Conservation (phyloP, 1,139 yeast species). For the Wickerhamiella pararugosa region DNA sequence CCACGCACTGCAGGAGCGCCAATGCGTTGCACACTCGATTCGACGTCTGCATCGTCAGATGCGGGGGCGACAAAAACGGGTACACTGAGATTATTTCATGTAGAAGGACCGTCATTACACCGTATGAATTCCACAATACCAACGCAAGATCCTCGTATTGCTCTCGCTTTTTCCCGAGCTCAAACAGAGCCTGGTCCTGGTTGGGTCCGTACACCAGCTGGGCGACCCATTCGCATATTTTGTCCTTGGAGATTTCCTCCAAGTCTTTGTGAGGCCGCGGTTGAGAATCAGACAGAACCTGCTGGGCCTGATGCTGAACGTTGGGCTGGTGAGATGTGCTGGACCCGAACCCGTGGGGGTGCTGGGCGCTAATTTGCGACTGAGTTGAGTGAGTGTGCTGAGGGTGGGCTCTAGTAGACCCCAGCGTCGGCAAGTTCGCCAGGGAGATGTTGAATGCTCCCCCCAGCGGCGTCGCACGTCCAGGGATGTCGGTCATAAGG, state of each 20-base stretch:
- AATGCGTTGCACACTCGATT: constrained; percentile 92
- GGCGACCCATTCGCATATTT: constrained; percentile 79
- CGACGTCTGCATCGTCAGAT: constrained; percentile 69
- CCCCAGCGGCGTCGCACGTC: too few species aligned
- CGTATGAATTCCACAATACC: constrained; percentile 90
- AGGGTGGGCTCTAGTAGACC: too few species aligned
- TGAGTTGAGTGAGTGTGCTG: too few species aligned
- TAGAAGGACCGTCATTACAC: constrained; percentile 82
- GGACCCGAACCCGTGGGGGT: too few species aligned
- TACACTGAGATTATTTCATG: constrained; percentile 86
- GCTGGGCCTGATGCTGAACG: too few species aligned
- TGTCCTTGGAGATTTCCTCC: constrained; percentile 32
- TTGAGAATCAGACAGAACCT: too few species aligned
- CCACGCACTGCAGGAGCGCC: constrained; percentile 90
- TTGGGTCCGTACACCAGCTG: constrained; percentile 83
- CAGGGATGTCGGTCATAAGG: too few species aligned
- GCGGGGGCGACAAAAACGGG: constrained; percentile 79
- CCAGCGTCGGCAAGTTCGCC: too few species aligned
- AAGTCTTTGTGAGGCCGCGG: too few species aligned
- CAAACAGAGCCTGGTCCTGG: constrained; percentile 82
- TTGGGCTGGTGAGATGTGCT: too few species aligned
- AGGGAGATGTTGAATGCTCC: too few species aligned
- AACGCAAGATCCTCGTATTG: constrained; percentile 88
- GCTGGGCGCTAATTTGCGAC: too few species aligned
- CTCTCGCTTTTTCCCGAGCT: constrained; percentile 85